Conservation (phyloP, 1,284 basidiomycete genomes). For the Ustilago bromivora region DNA sequence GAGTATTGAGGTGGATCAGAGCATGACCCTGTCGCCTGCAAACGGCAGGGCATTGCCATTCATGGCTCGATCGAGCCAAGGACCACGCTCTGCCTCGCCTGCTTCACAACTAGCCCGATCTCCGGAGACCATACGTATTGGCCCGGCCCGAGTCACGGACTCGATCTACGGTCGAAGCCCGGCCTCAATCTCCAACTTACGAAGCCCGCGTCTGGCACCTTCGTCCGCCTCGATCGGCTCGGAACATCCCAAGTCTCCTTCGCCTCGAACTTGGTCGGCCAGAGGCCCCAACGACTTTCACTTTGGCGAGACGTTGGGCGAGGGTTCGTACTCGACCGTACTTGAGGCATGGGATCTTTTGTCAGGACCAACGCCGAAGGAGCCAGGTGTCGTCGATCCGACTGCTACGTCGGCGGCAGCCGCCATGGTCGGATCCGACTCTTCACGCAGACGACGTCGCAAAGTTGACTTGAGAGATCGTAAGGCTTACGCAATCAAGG, state of each 20-base stretch:
- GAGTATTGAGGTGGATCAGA: conserved; percentile 4
- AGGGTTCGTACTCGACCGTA: conserved; percentile 69
- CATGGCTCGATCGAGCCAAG: conserved; percentile 14
- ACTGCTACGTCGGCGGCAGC: conserved; percentile 45
- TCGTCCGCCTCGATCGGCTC: conserved; percentile 17
- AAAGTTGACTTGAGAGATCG: conserved; percentile 38
- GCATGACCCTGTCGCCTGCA: conserved; percentile 29
- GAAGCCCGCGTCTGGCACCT: conserved; percentile 35
- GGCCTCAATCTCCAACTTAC: conserved; percentile 32
- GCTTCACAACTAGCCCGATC: conserved; percentile 42
- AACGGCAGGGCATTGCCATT: conserved; percentile 7
- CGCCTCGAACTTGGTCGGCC: conserved; percentile 25
- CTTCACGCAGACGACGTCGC: conserved; percentile 24
- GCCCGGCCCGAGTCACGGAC: conserved; percentile 28
- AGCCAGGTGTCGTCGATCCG: conserved; percentile 32
- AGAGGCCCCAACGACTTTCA: conserved; percentile 64
- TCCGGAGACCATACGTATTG: conserved; percentile 45
- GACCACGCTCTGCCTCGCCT: conserved; percentile 37
- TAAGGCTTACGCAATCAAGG: conserved; percentile 66
- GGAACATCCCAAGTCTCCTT: conserved; percentile 26
- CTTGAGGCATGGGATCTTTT: conserved; percentile 67
- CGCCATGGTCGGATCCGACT: conserved; percentile 51
- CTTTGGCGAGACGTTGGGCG: conserved; percentile 67
- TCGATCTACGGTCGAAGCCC: conserved; percentile 48
- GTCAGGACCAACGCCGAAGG: conserved; percentile 39